These are phyloP conservation scores for Boletus speciosus DNA, from an alignment of 768 basidiomycete species.

Conservation along the genomic window DNA sequence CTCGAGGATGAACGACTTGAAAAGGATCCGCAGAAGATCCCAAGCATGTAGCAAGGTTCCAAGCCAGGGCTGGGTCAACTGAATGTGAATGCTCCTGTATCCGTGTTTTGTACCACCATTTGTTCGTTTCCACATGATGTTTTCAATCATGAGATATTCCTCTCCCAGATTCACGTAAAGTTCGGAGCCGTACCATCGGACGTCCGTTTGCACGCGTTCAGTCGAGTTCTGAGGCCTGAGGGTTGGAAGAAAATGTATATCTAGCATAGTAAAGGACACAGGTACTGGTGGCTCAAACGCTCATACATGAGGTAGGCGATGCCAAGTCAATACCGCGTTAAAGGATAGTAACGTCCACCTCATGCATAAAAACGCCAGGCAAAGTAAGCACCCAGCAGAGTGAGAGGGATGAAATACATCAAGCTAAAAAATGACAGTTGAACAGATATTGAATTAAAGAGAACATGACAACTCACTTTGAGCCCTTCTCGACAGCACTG, in stretches of 20 bases:
- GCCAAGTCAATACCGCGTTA: background rate
- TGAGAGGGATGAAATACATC: slow-evolving; percentile 84
- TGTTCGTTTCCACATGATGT: background rate
- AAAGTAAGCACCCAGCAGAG: slow-evolving; percentile 79
- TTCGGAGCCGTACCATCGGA: background rate
- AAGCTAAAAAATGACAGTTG: slow-evolving; percentile 39
- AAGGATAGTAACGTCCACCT: slow-evolving; percentile 1
- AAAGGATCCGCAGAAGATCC: slow-evolving; percentile 8
- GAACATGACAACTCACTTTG: slow-evolving; percentile 48
- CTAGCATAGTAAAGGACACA: slow-evolving; percentile 16
- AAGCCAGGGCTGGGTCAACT: background rate
- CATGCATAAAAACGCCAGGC: slow-evolving; percentile 73
- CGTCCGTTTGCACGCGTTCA: background rate
- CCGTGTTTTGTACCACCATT: background rate
- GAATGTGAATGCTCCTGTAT: background rate
- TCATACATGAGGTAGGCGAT: slow-evolving; percentile 9
- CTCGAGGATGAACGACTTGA: slow-evolving; percentile 30
- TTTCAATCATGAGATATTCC: background rate
- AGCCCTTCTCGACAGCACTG: slow-evolving; percentile 59
- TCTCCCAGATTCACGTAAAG: background rate
- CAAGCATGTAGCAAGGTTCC: background rate
- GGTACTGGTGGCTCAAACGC: slow-evolving; percentile 8
- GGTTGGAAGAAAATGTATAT: slow-evolving; percentile 14
- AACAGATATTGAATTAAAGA: background rate
- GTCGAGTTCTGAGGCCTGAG: background rate